Conservation (phyloP, 2,329 filamentous ascomycete genomes). For the Ceratocystis lukuohia region DNA sequence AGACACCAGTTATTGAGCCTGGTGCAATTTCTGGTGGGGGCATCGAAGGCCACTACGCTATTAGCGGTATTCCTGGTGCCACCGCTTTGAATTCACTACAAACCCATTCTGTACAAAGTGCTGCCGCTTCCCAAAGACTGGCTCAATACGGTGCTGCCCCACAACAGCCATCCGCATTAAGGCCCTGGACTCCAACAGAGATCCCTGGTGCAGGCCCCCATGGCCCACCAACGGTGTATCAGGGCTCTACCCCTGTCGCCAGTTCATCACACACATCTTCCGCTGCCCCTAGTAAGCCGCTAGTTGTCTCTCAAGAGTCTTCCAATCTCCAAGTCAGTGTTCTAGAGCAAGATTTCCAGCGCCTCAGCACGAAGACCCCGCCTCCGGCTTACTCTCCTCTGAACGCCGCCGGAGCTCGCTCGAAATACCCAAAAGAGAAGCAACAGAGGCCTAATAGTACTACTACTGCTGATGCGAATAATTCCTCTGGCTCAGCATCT, state of each 20-base stretch:
- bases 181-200: constrained; percentile 94
- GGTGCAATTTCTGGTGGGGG: constrained; percentile 58
- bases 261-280: constrained; percentile 19
- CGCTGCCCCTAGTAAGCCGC: constrained; percentile 5
- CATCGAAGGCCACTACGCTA: constrained; percentile 84
- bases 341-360: constrained; percentile 75
- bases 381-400: constrained; percentile 93
- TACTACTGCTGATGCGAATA: constrained; percentile 23
- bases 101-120: constrained; percentile 40
- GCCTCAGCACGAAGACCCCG: constrained; percentile 69
- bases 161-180: constrained; percentile 31
- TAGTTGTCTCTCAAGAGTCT: constrained; percentile 10
- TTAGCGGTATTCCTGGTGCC: constrained; percentile 76
- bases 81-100: constrained; percentile 65
- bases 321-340: constrained; percentile 47
- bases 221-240: constrained; percentile 82
- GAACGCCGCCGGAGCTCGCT: constrained; percentile 34
- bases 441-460: constrained; percentile 31
- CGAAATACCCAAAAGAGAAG: constrained; percentile 71
- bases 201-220: constrained; percentile 73
- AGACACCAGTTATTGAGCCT: constrained; percentile 71
- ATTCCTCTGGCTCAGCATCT: constrained; percentile 19
- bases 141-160: constrained; percentile 56
- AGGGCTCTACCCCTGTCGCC: constrained; percentile 47
- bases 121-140: constrained; percentile 66